These are phyloP conservation scores for Candida hispaniensis DNA, from an alignment of 805 yeast species.

Conservation along the genomic window DNA sequence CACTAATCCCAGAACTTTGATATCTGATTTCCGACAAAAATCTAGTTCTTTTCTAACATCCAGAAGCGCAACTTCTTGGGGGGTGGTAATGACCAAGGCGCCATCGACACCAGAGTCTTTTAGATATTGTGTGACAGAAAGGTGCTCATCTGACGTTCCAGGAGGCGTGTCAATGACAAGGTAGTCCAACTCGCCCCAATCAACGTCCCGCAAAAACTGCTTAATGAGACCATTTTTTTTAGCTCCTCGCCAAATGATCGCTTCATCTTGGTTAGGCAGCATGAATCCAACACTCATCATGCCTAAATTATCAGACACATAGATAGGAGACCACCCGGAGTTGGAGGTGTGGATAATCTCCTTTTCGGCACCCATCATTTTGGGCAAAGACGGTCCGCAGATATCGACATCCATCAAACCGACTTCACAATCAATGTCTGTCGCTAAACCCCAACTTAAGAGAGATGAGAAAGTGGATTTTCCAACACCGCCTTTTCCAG, in stretches of 20 bases:
- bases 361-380: conserved; percentile 84
- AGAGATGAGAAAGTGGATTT: conserved; percentile 91
- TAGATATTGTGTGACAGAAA: conserved; percentile 77
- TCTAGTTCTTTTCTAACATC: conserved; percentile 96
- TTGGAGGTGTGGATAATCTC: conserved; percentile 82
- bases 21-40: conserved; percentile 84
- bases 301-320: conserved; percentile 88
- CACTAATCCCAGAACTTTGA: conserved; percentile 76
- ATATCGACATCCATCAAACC: conserved; percentile 97
- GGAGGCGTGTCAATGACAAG: conserved; percentile 95
- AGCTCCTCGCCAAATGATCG: conserved; percentile 96
- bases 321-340: conserved; percentile 94
- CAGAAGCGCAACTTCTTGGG: conserved; percentile 90
- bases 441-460: conserved; percentile 92
- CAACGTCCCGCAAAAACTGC: conserved; percentile 87
- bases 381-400: conserved; percentile 94
- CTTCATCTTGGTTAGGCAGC: conserved; percentile 88
- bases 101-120: conserved; percentile 91
- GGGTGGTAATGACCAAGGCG: conserved; percentile 89
- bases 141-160: conserved; percentile 95
- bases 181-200: conserved; percentile 81
- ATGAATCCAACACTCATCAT: conserved; percentile 91
- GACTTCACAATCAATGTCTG: conserved; percentile 63
- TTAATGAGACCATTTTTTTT: conserved; percentile 89
- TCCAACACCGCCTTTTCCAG: conserved; percentile 83